Evolutionary conservation across 192 early-diverging fungal genomes (phyloP).

Genomic region (Gigaspora rosea): DNA sequence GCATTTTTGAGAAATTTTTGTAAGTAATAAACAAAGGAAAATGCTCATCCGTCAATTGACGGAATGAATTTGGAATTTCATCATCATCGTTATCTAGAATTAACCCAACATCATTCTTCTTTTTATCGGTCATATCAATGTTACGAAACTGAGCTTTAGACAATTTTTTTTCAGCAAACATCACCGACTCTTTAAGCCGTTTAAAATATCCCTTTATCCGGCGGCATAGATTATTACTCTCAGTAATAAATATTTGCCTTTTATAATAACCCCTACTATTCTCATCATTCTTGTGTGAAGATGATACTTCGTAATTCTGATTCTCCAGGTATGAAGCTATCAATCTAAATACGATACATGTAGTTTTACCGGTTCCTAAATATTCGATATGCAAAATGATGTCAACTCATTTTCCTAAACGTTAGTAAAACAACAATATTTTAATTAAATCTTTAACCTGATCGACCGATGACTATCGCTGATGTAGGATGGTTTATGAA

Average conservation of each 20-base stretch:
- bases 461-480: slow-evolving; percentile 15
- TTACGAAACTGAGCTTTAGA: slow-evolving; percentile 11
- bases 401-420: not conserved
- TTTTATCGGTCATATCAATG: not conserved
- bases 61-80: slow-evolving; percentile 26
- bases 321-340: slow-evolving; percentile 15
- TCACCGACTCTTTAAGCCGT: not conserved
- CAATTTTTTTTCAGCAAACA: slow-evolving; percentile 9
- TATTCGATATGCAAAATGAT: not conserved
- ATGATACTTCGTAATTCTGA: not conserved
- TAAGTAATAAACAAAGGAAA: slow-evolving; percentile 31
- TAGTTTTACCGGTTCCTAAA: slow-evolving; percentile 21
- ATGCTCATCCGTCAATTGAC: not conserved
- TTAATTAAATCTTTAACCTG: slow-evolving; percentile 14
- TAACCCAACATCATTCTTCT: not conserved
- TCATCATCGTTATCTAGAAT: not conserved
- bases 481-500: slow-evolving; percentile 19
- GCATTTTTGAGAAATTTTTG: slow-evolving; percentile 9
- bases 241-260: slow-evolving; percentile 27
- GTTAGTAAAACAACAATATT: not conserved
- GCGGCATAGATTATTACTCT: not conserved
- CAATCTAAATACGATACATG: slow-evolving; percentile 23
- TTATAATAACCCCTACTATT: not conserved
- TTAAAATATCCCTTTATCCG: slow-evolving; percentile 12
- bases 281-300: not conserved